Evolutionary conservation across 805 yeast species (phyloP), one percentile per base, ranked within the genome.

Genomic region (Yamadazyma phyllophila): DNA sequence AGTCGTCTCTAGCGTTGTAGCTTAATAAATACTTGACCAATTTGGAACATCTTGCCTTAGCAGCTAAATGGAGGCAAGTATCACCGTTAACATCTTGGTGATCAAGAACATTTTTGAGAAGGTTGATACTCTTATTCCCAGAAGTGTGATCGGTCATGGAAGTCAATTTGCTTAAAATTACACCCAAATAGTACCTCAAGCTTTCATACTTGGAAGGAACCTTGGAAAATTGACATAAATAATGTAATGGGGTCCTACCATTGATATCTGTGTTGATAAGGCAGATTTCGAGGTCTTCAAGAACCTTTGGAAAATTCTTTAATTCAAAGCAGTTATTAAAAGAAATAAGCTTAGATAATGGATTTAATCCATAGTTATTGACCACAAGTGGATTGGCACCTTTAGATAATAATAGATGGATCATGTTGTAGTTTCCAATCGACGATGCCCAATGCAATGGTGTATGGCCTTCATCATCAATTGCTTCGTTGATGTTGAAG

Each of bases 381-480:
- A 80, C 77, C 20, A 65, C 73, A 36, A 71, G 56, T 13, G 76
- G 70, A 65, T 83, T 78, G 2, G 96, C 94, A 4, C 96, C 96
- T 33, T 84, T 80, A 26, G 81, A 73, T 26, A 88, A 66, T 35
- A 94, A 73, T 11, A 90, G 77, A 53, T 85, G 94, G 45, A 88
- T 82, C 66, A 91, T 82, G 39, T 77, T 78, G 29, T 85, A 66
- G 60, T 84, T 88, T 3, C 98, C 99, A 79, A 94, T 89, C 1
- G 98, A 86, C 49, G 97, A 89, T 0, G 98, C 96, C 97, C 98
- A 94, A 65, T 94, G 99, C 54, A 94, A 82, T 1, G 96, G 85
- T 0, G 97, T 87, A 60, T 94, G 95, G 1, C 96, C 95, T 59
- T 94, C 97, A 47, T 88, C 91, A 61, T 94, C 99, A 20, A 94